A percentile compares a stretch with the other conserved stretches of the same genome.
These are phyloP conservation scores for Gastrodia elata DNA, from an alignment of 106 monocot genomes.

Conservation along the genomic window DNA sequence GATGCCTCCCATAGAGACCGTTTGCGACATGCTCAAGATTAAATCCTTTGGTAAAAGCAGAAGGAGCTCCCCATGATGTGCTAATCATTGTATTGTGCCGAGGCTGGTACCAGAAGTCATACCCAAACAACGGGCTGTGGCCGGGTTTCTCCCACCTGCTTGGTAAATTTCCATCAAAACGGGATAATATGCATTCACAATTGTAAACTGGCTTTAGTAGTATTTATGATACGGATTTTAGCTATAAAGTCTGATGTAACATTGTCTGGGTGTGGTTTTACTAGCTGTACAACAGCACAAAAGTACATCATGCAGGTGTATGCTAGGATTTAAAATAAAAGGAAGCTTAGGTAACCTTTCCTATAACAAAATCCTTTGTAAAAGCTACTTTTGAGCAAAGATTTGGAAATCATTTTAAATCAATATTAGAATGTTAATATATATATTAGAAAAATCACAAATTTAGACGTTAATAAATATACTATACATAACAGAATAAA, in stretches of 20 bases:
- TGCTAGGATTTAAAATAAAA: not conserved
- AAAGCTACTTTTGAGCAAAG: not conserved
- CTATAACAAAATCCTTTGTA: not conserved
- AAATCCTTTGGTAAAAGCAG: constrained; percentile 77
- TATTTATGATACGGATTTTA: not conserved
- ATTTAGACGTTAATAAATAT: no score
- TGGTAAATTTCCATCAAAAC: not conserved
- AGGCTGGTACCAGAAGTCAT: constrained; percentile 99
- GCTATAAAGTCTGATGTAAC: not conserved
- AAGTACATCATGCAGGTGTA: no score
- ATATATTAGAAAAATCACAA: not conserved
- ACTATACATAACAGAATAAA: not conserved
- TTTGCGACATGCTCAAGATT: constrained; percentile 69
- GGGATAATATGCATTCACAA: not conserved
- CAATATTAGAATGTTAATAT: not conserved
- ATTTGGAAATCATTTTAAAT: not conserved
- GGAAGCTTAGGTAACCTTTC: not conserved
- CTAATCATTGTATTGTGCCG: constrained; percentile 95
- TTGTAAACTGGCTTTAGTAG: not conserved
- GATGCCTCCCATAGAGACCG: constrained; percentile 84
- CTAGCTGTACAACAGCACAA: no score
- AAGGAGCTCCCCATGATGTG: constrained; percentile 92
- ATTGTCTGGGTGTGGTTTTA: not conserved
- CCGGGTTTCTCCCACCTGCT: constrained; percentile 98
- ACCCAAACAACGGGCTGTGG: constrained; percentile 78